phyloP scores from a whole-genome alignment of 305 asterid species.

The Caryopteris hybrid region DNA sequence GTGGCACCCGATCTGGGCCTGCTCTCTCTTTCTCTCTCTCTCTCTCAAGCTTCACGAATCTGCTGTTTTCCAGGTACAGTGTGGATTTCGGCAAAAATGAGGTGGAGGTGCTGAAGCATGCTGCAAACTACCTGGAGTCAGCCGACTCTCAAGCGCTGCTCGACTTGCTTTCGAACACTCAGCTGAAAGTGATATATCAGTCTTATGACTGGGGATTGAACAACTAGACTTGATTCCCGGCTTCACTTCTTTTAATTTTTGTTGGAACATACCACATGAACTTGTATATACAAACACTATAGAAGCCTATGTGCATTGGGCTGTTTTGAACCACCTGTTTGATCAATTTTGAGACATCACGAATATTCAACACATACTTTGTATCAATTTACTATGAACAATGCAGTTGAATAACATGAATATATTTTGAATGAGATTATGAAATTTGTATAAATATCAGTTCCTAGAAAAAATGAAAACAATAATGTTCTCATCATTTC shows the following conservation, averaged over 20 bases:
- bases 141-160: constrained; percentile 52
- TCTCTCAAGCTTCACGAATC: not conserved
- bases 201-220: constrained; percentile 82
- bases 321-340: not conserved
- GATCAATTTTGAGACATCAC: not conserved
- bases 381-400: too few relatives aligned
- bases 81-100: constrained; percentile 78
- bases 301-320: not conserved
- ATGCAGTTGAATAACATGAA: too few relatives aligned
- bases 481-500: too few relatives aligned
- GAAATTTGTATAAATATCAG: too few relatives aligned
- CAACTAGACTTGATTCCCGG: constrained; percentile 25
- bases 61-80: constrained; percentile 51
- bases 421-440: too few relatives aligned
- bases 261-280: not conserved
- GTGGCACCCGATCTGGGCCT: not conserved
- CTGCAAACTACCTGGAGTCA: constrained; percentile 65
- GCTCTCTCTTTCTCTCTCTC: not conserved
- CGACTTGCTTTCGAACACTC: constrained; percentile 57
- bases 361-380: not conserved
- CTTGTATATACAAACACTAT: not conserved
- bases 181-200: constrained; percentile 48
- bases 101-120: constrained; percentile 78
- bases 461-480: too few relatives aligned
- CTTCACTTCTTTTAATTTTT: not conserved